A percentile compares a stretch with the other conserved stretches of the same genome.
These are phyloP conservation scores for Pichia sp. DNA, from an alignment of 1,139 yeast species.

Conservation along the genomic window DNA sequence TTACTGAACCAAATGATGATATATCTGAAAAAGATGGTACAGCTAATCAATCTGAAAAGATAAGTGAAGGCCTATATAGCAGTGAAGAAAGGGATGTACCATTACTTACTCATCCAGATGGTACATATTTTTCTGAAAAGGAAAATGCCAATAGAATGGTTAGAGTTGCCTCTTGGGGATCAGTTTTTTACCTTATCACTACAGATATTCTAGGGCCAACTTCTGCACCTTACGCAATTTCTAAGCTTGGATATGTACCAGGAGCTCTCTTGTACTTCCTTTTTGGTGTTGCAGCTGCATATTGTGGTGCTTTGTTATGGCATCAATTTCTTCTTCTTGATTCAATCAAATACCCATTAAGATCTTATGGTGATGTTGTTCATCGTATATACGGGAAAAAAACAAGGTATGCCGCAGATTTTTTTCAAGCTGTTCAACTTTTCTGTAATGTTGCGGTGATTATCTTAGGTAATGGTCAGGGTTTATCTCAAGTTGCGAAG, in stretches of 20 bases:
- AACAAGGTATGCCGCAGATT: constrained; percentile 29
- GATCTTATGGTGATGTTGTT: constrained; percentile 36
- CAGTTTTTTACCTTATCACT: constrained; percentile 38
- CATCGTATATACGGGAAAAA: constrained; percentile 31
- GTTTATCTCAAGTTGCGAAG: constrained; percentile 34
- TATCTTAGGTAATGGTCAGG: constrained; percentile 35
- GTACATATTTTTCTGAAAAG: constrained; percentile 2
- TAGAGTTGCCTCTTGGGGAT: constrained; percentile 16
- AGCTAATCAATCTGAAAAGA: background rate
- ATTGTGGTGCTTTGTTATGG: constrained; percentile 22
- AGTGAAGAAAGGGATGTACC: constrained; percentile 1
- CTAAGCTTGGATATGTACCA: constrained; percentile 38
- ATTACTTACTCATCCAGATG: constrained; percentile 1
- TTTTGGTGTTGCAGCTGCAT: constrained; percentile 35
- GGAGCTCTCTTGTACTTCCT: constrained; percentile 35
- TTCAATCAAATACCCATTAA: constrained; percentile 35
- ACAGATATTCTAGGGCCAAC: constrained; percentile 42
- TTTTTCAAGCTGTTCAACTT: constrained; percentile 35
- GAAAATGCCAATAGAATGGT: constrained; percentile 13
- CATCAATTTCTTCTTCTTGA: constrained; percentile 25
- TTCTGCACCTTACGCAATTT: constrained; percentile 37
- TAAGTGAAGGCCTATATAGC: too few relatives aligned
- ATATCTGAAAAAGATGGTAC: too few relatives aligned
- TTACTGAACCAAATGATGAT: constrained; percentile 1
- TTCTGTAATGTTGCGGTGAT: constrained; percentile 37